Evolutionary conservation across 495 filamentous ascomycete genomes (phyloP), one percentile per base, ranked within the genome.

Genomic region (Achaetomiella virescens): DNA sequence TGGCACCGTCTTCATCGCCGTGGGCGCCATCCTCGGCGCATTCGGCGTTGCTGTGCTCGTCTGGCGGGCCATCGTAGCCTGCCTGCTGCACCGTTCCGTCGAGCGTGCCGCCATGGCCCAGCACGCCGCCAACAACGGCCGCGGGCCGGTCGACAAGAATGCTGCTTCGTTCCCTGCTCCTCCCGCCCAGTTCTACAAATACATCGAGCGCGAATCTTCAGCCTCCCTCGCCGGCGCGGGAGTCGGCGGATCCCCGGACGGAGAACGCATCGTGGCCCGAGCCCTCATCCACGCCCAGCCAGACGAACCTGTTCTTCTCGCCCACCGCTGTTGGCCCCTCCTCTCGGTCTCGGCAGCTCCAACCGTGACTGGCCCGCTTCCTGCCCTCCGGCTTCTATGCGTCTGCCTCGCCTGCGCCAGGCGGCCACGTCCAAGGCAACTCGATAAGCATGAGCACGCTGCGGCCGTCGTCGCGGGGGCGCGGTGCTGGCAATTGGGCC

Each of bases 341-440:
- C 2, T 65, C 69, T 10, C n/a, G 68, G 65, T 21, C 66, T 78
- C n/a, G 69, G 70, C 14, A 58, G 66, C 36, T 62, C 65, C 52
- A 81, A 90, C 75, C 77, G 80, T 75, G 71, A 78, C 63, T 75
- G 29, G 54, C 45, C n/a, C 81, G 74, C 20, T 97, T 92, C 70
- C 80, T 97, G 20, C 93, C 93, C 31, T 85, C 92, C 4, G 93
- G 93, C 9, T 97, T 95, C 71, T 98, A 98, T 67, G 84, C 91
- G 25, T 80, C 90, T 55, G 61, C 75, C 70, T 52, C 81, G 73
- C 66, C 73, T 14, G 40, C 43, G 11, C 14, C 50, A 14, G 54
- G 51, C 36, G 46, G 47, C 31, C 58, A 66, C 79, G 45, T 70
- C 33, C 75, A 78, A 29, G 73, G 68, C 20, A 71, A 72, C 58